Conservation (phyloP, 2,329 filamentous ascomycete species). For the Xylaria sp. region DNA sequence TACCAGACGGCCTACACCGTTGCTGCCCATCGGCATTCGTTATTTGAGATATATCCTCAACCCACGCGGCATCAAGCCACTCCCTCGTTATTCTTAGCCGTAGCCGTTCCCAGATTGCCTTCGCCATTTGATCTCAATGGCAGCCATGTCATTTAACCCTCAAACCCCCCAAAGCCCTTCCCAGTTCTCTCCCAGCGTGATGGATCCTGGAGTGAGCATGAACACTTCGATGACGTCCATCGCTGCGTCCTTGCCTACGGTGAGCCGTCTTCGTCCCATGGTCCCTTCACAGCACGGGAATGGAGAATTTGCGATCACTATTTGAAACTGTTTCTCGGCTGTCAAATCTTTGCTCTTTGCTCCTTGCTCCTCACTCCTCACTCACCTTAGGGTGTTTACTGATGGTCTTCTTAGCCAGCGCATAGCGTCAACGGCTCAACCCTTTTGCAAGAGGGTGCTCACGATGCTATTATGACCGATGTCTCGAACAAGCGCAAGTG, state of each 20-base stretch:
- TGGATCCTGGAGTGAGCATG: slow-evolving; percentile 47
- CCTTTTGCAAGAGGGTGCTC: slow-evolving; percentile 35
- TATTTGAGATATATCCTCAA: slow-evolving; percentile 10
- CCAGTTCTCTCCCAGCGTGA: slow-evolving; percentile 53
- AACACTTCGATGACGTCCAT: slow-evolving; percentile 48
- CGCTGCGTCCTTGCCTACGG: slow-evolving; percentile 52
- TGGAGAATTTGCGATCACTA: not conserved
- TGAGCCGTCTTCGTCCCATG: slow-evolving; percentile 17
- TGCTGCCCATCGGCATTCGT: slow-evolving; percentile 9
- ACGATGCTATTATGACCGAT: slow-evolving; percentile 44
- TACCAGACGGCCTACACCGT: not conserved
- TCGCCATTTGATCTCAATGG: slow-evolving; percentile 30
- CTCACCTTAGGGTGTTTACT: slow-evolving; percentile 4
- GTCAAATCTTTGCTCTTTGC: not conserved
- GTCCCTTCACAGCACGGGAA: not conserved
- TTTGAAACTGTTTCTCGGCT: not conserved
- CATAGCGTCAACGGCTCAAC: slow-evolving; percentile 30
- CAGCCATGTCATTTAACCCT: slow-evolving; percentile 61
- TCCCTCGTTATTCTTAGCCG: slow-evolving; percentile 5
- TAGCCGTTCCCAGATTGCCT: slow-evolving; percentile 5
- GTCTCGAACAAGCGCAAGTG: slow-evolving; percentile 60
- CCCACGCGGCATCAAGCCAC: slow-evolving; percentile 10
- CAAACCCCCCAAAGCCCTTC: slow-evolving; percentile 64
- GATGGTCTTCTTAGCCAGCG: slow-evolving; percentile 24
- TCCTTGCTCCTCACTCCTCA: not conserved